Evolutionary conservation across 805 yeast genomes (phyloP).

Genomic region (Kazachstania bromeliacearum): DNA sequence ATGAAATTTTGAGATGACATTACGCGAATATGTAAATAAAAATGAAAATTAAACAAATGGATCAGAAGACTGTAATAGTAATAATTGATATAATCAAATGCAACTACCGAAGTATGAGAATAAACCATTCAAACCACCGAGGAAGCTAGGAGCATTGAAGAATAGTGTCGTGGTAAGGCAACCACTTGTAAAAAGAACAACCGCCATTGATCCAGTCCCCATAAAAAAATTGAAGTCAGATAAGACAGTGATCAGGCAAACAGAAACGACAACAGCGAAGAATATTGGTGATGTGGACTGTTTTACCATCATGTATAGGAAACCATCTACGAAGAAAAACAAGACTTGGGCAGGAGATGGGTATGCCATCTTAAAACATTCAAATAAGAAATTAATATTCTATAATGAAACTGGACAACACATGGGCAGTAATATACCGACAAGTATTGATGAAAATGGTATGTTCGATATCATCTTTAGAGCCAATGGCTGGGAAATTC

Average conservation of each 20-base stretch:
- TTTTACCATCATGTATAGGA: conserved; percentile 53
- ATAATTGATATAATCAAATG: conserved; percentile 8
- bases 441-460: conserved; percentile 14
- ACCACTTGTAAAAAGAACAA: not conserved
- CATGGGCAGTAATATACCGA: conserved; percentile 19
- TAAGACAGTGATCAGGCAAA: not conserved
- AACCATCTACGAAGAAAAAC: conserved; percentile 63
- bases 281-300: conserved; percentile 2
- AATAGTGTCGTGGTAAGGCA: too few relatives aligned
- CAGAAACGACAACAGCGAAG: not conserved
- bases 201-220: not conserved
- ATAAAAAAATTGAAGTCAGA: not conserved
- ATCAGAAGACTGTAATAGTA: not conserved
- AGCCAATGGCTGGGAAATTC: conserved; percentile 54
- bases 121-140: conserved; percentile 48
- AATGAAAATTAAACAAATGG: not conserved
- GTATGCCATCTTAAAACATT: conserved; percentile 30
- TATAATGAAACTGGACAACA: conserved; percentile 23
- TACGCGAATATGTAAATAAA: not conserved
- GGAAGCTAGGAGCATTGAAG: conserved; percentile 5
- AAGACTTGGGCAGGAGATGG: conserved; percentile 97
- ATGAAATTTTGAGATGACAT: not conserved
- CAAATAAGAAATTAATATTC: conserved; percentile 16
- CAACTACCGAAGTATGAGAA: conserved; percentile 27
- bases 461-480: conserved; percentile 35